Percentiles rank a stretch among this genome's conserved stretches.
Conservation (phyloP, 139 green algal species). For the Chlorella vulgaris region DNA sequence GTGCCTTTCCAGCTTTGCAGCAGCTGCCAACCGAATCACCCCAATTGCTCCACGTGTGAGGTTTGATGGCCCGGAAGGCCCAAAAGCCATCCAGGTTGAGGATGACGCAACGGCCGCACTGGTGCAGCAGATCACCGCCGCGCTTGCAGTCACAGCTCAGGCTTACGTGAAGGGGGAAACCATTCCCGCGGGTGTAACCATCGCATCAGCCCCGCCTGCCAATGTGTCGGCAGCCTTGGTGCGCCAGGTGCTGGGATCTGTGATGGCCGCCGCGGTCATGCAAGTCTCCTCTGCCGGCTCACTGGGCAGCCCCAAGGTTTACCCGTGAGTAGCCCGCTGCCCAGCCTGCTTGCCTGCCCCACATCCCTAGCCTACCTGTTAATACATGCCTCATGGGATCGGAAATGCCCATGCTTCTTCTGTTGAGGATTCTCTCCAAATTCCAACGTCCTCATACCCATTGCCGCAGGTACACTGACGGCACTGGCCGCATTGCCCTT, state of each 20-base stretch:
- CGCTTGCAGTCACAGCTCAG: background rate
- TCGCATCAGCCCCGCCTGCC: background rate
- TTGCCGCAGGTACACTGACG: constrained; percentile 6
- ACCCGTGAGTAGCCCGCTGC: constrained; percentile 1
- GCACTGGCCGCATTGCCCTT: constrained; percentile 1
- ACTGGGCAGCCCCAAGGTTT: background rate
- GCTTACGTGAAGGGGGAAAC: background rate
- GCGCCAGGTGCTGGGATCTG: background rate
- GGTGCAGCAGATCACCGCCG: background rate
- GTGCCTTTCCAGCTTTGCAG: background rate
- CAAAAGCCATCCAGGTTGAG: background rate
- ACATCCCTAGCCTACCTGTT: background rate
- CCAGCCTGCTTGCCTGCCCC: background rate
- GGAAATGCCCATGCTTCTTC: no score
- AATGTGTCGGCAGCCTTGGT: background rate
- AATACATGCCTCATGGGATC: background rate
- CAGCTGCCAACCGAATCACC: background rate
- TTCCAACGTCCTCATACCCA: no score
- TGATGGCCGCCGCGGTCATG: background rate
- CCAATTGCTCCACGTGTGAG: background rate
- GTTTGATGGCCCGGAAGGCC: background rate
- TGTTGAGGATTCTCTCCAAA: no score
- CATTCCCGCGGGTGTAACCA: background rate
- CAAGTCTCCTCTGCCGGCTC: background rate
- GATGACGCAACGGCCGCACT: background rate